Base-by-base conservation (phyloP, 495 filamentous ascomycete species). In the Aspergillus sclerotioniger region DNA sequence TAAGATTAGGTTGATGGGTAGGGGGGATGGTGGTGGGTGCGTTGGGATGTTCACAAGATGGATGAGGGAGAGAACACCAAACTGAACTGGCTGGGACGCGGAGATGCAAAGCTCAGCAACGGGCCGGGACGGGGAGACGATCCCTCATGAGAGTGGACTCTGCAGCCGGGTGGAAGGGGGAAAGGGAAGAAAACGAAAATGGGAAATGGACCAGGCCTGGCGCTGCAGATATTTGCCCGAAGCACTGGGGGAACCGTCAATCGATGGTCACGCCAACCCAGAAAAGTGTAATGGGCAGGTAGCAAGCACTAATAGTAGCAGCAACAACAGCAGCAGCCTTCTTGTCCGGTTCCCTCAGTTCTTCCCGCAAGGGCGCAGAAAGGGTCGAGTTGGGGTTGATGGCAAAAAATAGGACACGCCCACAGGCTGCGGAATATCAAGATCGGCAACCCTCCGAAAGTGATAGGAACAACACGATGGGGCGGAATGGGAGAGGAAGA, bases 31-130 rank as follows among this genome's bases (percentile, higher is more conserved):
- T 45, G 48, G 31, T 56, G 58, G 50, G 43, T 53, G 31, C 6
- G 33, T 35, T 35, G 8, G 48, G 55, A 19, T 56, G 35, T 37
- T 62, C 47, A 51, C 51, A 51, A 8, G 20, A 25, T 25, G 25
- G 2, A 25, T 56, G 44, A 56, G n/a, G 54, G 57, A 51, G 45
- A 53, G 60, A 58, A 58, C 54, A 66, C 59, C 61, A 62, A 60
- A 62, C 61, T 52, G 47, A 57, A 60, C 57, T 53, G 48, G 47
- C 54, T 65, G 50, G 47, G 57, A 58, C 57, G 63, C 51, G 58
- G 57, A 59, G 59, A 62, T 62, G 61, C 56, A 62, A 52, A 63
- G 51, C 46, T 67, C 61, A 67, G 61, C 61, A 64, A 64, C 64
- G 61, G 61, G 64, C 64, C 64, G 64, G 62, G 61, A 60, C 53